These are phyloP conservation scores for Rhizophagus clarus DNA, from an alignment of 192 early-diverging fungal genomes.

Conservation along the genomic window DNA sequence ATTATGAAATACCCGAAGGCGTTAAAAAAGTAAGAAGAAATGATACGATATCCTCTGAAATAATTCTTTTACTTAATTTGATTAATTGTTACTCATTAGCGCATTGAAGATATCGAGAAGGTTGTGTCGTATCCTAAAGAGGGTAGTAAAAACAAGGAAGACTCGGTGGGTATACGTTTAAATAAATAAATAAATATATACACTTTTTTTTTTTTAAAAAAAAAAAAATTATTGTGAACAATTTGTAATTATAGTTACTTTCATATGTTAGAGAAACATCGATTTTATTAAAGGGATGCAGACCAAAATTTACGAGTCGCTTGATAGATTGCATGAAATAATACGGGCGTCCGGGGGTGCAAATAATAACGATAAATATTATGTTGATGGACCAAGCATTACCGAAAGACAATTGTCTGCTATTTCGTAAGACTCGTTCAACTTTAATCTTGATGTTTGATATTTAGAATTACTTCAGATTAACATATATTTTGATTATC, in stretches of 20 bases:
- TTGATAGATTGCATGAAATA: constrained; percentile 11
- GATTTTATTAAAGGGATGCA: constrained; percentile 30
- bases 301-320: constrained; percentile 12
- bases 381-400: background rate
- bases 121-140: constrained; percentile 4
- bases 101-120: constrained; percentile 21
- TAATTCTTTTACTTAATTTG: background rate
- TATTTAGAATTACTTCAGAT: background rate
- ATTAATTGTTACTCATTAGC: background rate
- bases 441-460: background rate
- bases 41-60: no score
- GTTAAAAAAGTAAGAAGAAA: constrained; percentile 10
- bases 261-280: constrained; percentile 7
- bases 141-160: background rate
- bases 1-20: constrained; percentile 20
- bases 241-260: background rate
- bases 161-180: background rate
- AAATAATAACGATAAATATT: background rate
- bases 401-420: background rate
- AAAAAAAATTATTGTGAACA: no score
- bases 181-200: no score
- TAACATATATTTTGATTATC: background rate
- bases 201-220: no score
- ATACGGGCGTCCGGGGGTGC: background rate
- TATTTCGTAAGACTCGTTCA: background rate